A percentile compares a stretch with the other conserved stretches of the same genome.
phyloP scores from a whole-genome alignment of 345 rosid species.

The Linum lewisii region DNA sequence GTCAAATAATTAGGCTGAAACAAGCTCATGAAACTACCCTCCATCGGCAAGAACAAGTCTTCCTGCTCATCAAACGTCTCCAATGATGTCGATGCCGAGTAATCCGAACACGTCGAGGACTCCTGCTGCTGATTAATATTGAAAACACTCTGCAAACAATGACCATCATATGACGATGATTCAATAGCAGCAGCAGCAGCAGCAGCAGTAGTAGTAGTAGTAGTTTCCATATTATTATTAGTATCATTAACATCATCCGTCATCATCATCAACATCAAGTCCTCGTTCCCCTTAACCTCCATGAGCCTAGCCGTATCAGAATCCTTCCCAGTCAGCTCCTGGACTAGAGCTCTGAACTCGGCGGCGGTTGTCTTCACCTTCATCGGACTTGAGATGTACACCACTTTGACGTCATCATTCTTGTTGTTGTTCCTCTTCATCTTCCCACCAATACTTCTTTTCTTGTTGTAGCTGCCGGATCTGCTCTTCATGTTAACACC shows the following conservation, averaged over 20 bases:
- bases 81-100: not conserved
- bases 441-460: slow-evolving; percentile 13
- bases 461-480: not conserved
- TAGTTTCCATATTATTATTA: no score
- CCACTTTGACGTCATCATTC: slow-evolving; percentile 58
- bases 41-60: slow-evolving; percentile 11
- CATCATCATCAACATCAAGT: not conserved
- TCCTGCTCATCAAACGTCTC: slow-evolving; percentile 12
- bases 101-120: slow-evolving; percentile 11
- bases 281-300: slow-evolving; percentile 12
- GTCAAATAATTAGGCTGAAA: slow-evolving; percentile 18
- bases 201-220: no score
- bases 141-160: not conserved
- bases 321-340: slow-evolving; percentile 79
- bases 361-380: slow-evolving; percentile 64
- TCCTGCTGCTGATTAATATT: slow-evolving; percentile 6
- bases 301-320: slow-evolving; percentile 41
- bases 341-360: slow-evolving; percentile 65
- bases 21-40: slow-evolving; percentile 26
- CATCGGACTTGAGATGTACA: slow-evolving; percentile 77
- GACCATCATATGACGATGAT: not conserved
- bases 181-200: not conserved
- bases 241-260: not conserved
- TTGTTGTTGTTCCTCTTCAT: slow-evolving; percentile 21
- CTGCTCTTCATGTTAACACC: slow-evolving; percentile 17